These are phyloP conservation scores for Hibiscus trionum DNA, from an alignment of 345 rosid species.

Conservation along the genomic window DNA sequence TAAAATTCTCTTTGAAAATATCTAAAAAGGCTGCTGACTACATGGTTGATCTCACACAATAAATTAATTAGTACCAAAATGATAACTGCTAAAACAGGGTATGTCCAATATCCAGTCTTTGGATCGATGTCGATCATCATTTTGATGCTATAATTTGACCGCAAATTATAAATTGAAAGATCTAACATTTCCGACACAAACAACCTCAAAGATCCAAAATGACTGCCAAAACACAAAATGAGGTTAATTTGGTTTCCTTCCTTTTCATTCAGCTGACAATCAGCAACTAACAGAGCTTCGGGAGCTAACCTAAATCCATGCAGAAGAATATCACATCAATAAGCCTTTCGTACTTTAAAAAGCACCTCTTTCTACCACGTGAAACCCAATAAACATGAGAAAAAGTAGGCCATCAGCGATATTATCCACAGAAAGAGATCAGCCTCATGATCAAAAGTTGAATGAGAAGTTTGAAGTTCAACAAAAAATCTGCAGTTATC, in stretches of 20 bases:
- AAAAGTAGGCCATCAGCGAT: slow-evolving; percentile 9
- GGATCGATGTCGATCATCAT: not conserved
- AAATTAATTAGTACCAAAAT: not conserved
- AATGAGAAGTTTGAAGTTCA: slow-evolving; percentile 46
- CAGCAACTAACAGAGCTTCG: not conserved
- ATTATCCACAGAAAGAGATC: slow-evolving; percentile 14
- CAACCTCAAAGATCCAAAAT: not conserved
- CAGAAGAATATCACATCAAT: not conserved
- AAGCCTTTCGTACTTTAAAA: slow-evolving; percentile 1
- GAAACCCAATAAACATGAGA: slow-evolving; percentile 8
- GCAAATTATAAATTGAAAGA: not conserved
- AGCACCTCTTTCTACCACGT: not conserved
- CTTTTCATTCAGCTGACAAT: not conserved
- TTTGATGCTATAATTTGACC: not conserved
- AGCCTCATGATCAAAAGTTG: slow-evolving; percentile 17
- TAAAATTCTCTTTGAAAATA: not conserved
- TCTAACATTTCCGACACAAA: not conserved
- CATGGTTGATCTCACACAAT: not conserved
- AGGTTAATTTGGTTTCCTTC: not conserved
- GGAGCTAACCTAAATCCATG: slow-evolving; percentile 6
- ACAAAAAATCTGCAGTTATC: slow-evolving; percentile 50
- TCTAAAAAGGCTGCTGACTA: not conserved
- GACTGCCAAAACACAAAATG: slow-evolving; percentile 7
- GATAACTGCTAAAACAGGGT: not conserved
- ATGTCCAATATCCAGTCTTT: not conserved